Evolutionary conservation across 1,284 basidiomycete species (phyloP).

Genomic region (Sporisorium scitamineum): DNA sequence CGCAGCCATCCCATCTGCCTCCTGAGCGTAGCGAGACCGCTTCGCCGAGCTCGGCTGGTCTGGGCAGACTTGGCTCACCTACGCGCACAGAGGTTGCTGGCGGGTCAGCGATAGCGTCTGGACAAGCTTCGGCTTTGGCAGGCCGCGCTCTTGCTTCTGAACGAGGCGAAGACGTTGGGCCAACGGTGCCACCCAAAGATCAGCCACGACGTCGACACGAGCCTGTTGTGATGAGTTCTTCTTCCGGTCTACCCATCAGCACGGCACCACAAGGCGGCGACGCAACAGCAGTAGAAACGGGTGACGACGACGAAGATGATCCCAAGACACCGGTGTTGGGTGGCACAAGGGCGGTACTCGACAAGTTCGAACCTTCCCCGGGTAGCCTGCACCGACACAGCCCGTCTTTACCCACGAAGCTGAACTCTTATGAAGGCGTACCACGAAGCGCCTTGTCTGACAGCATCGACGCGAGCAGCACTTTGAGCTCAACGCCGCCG

Average conservation of each 20-base stretch:
- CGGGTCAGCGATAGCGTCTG: background rate
- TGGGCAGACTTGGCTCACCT: constrained; percentile 9
- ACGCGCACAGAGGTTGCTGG: background rate
- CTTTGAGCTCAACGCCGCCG: constrained; percentile 20
- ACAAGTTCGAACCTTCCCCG: constrained; percentile 25
- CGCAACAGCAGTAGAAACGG: constrained; percentile 1
- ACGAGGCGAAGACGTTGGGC: background rate
- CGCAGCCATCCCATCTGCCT: background rate
- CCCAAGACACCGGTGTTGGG: constrained; percentile 41
- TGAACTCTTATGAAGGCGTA: constrained; percentile 29
- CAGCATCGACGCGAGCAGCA: constrained; percentile 13
- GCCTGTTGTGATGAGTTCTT: constrained; percentile 11
- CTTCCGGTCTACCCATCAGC: constrained; percentile 5
- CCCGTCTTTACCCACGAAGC: constrained; percentile 42
- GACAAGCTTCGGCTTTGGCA: background rate
- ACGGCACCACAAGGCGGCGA: background rate
- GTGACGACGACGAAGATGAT: constrained; percentile 35
- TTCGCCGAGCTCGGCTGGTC: background rate
- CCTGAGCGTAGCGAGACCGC: background rate
- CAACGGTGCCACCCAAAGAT: constrained; percentile 27
- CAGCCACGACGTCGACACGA: constrained; percentile 23
- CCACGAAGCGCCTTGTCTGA: background rate
- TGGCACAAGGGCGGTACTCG: constrained; percentile 4
- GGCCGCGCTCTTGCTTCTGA: background rate
- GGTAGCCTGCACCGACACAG: constrained; percentile 37